Percentiles rank a stretch among this genome's conserved stretches.
Evolutionary conservation across 805 yeast genomes (phyloP).

Genomic region (Zygosaccharomyces kombuchaensis): DNA sequence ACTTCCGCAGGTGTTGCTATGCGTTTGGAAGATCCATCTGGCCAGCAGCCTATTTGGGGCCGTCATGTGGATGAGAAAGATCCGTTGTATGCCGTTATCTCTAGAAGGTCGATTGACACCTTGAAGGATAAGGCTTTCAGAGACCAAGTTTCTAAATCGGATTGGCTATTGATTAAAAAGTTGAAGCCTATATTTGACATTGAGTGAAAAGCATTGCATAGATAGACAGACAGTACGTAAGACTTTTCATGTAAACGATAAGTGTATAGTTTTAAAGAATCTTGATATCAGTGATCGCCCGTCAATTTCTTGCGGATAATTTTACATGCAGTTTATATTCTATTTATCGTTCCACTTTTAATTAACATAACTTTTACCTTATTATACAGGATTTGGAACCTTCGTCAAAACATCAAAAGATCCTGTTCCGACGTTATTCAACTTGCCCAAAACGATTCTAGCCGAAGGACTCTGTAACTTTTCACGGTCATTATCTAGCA

Average conservation of each 20-base stretch:
- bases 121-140: constrained; percentile 98
- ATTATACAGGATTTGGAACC: constrained; percentile 29
- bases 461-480: constrained; percentile 89
- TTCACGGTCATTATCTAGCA: constrained; percentile 85
- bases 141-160: constrained; percentile 88
- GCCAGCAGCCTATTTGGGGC: constrained; percentile 97
- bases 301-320: background rate
- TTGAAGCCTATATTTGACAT: constrained; percentile 87
- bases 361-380: constrained; percentile 4
- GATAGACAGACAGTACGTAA: background rate
- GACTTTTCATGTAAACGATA: background rate
- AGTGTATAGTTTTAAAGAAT: background rate
- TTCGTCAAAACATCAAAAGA: constrained; percentile 70
- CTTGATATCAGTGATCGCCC: background rate
- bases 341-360: constrained; percentile 2
- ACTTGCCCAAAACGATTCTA: constrained; percentile 84
- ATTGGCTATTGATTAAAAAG: constrained; percentile 88
- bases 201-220: constrained; percentile 28
- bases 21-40: constrained; percentile 89
- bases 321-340: background rate
- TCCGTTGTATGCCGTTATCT: constrained; percentile 78
- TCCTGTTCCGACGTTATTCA: constrained; percentile 93
- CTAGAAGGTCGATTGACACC: constrained; percentile 91
- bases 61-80: constrained; percentile 97
- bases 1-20: constrained; percentile 98